phyloP scores from a whole-genome alignment of 2,329 filamentous ascomycete species.

The Cladophialophora carrionii region DNA sequence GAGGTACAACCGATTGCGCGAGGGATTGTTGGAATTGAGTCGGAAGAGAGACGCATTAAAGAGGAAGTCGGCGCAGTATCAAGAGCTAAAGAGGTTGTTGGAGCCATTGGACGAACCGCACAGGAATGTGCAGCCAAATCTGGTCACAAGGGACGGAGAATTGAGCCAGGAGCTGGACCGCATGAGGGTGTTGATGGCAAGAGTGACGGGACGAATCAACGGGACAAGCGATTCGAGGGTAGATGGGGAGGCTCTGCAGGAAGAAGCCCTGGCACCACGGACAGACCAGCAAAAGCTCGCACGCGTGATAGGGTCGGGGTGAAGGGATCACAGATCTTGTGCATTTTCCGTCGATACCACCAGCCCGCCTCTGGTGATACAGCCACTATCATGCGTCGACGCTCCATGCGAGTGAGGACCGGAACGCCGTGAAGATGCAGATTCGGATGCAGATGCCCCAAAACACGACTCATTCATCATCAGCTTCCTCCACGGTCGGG shows the following conservation, averaged over 20 bases:
- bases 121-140: slow-evolving; percentile 58
- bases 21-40: slow-evolving; percentile 52
- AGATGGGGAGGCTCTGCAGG: slow-evolving; percentile 8
- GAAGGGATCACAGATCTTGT: slow-evolving; percentile 24
- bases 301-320: slow-evolving; percentile 47
- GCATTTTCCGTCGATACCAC: slow-evolving; percentile 2
- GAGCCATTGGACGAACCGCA: slow-evolving; percentile 56
- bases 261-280: slow-evolving; percentile 23
- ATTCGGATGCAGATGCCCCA: slow-evolving; percentile 6
- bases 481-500: slow-evolving; percentile 38
- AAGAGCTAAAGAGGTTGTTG: slow-evolving; percentile 51
- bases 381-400: slow-evolving; percentile 8
- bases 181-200: slow-evolving; percentile 53
- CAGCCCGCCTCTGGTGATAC: slow-evolving; percentile 9
- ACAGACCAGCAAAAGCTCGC: slow-evolving; percentile 42
- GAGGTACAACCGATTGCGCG: slow-evolving; percentile 50
- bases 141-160: slow-evolving; percentile 57
- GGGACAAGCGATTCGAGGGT: slow-evolving; percentile 34
- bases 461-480: slow-evolving; percentile 35
- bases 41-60: slow-evolving; percentile 51
- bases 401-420: not conserved
- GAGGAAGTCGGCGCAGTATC: slow-evolving; percentile 53
- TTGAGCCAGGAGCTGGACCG: slow-evolving; percentile 55
- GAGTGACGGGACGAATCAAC: slow-evolving; percentile 47
- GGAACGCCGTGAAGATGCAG: slow-evolving; percentile 15